These are phyloP conservation scores for Arctium minus DNA, from an alignment of 129 eudicot species.

Conservation along the genomic window DNA sequence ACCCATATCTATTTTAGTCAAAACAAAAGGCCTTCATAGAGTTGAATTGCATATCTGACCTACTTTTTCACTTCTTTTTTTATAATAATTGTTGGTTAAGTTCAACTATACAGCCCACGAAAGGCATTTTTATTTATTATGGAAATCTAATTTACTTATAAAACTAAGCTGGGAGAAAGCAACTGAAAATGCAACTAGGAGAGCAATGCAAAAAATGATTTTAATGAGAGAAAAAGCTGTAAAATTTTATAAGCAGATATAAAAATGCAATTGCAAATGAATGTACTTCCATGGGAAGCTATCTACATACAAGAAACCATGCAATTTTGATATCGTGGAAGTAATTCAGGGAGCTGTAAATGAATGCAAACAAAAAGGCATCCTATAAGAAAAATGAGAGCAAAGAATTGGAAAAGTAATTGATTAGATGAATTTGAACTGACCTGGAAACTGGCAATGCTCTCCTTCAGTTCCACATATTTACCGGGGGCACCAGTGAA, in stretches of 20 bases:
- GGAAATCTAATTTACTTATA: not conserved
- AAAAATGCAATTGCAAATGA: not conserved
- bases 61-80: too few species aligned
- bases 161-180: not conserved
- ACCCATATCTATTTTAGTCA: too few species aligned
- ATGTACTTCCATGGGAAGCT: not conserved
- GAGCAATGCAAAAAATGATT: not conserved
- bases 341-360: not conserved
- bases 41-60: too few species aligned
- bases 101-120: too few species aligned
- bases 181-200: not conserved
- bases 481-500: slow-evolving; percentile 98
- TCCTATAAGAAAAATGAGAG: not conserved
- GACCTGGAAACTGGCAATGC: slow-evolving; percentile 91
- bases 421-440: not conserved
- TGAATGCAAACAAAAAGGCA: not conserved
- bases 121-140: too few species aligned
- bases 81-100: too few species aligned
- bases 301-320: not conserved
- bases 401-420: not conserved
- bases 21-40: too few species aligned
- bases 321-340: not conserved
- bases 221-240: not conserved
- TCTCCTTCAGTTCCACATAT: slow-evolving; percentile 86
- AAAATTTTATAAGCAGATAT: not conserved